Evolutionary conservation across 495 filamentous ascomycete genomes (phyloP).

Genomic region (Trichoderma erinaceum): DNA sequence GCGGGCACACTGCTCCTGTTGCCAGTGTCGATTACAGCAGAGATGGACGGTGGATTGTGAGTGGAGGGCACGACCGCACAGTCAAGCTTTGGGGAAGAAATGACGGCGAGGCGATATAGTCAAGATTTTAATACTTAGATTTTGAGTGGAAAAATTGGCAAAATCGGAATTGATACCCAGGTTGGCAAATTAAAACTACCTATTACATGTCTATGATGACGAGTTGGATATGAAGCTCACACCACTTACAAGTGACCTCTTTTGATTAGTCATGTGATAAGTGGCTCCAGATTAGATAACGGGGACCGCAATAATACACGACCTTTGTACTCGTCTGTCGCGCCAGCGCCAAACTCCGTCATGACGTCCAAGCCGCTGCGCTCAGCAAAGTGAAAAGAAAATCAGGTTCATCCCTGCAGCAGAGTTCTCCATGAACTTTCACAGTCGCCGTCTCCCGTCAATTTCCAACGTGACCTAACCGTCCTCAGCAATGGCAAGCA

Average conservation of each 20-base stretch:
- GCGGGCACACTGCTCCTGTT: constrained; percentile 86
- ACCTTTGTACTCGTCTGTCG: neutral
- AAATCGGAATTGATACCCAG: constrained; percentile 6
- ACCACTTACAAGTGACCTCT: too few species aligned
- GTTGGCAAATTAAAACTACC: neutral
- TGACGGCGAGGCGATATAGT: constrained; percentile 50
- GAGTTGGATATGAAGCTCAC: neutral
- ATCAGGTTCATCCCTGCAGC: neutral
- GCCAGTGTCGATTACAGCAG: constrained; percentile 78
- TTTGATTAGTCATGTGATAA: constrained; percentile 10
- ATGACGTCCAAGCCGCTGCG: constrained; percentile 1
- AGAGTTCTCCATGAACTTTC: neutral
- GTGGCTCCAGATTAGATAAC: constrained; percentile 14
- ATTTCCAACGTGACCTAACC: neutral
- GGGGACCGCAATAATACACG: neutral
- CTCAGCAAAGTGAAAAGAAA: neutral
- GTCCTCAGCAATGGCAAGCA: constrained; percentile 39
- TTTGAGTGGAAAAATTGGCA: neutral
- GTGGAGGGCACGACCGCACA: constrained; percentile 86
- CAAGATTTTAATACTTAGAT: neutral
- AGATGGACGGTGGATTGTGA: constrained; percentile 87
- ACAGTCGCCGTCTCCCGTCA: neutral
- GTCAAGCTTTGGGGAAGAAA: constrained; percentile 95
- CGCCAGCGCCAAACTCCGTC: constrained; percentile 3
- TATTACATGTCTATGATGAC: neutral